Conservation (phyloP, 768 basidiomycete genomes). For the Macrolepiota dolichaula region DNA sequence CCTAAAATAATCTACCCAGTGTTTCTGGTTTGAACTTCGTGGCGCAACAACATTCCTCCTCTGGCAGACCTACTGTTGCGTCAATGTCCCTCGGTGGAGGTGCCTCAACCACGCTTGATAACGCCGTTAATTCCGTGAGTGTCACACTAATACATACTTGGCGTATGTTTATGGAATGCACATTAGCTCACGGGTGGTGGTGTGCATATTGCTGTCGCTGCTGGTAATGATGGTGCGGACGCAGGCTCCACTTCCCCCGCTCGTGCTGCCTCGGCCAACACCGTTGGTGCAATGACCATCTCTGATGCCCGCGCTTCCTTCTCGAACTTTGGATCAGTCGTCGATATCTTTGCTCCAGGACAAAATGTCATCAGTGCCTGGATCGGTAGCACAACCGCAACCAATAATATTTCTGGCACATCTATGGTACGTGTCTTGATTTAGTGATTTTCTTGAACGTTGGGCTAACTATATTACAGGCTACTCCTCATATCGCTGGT, state of each 20-base stretch:
- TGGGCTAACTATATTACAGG: slow-evolving; percentile 16
- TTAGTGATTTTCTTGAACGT: background rate
- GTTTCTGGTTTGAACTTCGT: slow-evolving; percentile 33
- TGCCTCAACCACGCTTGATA: slow-evolving; percentile 24
- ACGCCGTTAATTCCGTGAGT: slow-evolving; percentile 25
- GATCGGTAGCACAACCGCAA: slow-evolving; percentile 23
- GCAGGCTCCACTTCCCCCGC: slow-evolving; percentile 32
- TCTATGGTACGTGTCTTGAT: slow-evolving; percentile 21
- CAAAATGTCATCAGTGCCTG: slow-evolving; percentile 27
- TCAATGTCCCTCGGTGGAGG: slow-evolving; percentile 34
- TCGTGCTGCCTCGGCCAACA: slow-evolving; percentile 29
- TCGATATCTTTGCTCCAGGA: slow-evolving; percentile 41
- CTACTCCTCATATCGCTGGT: slow-evolving; percentile 38
- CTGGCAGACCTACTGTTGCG: slow-evolving; percentile 28
- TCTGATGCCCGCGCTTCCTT: slow-evolving; percentile 28
- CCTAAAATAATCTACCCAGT: slow-evolving; percentile 8
- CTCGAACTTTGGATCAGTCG: slow-evolving; percentile 40
- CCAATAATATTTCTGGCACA: slow-evolving; percentile 21
- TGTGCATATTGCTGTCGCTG: slow-evolving; percentile 30
- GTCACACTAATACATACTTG: background rate
- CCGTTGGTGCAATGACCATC: slow-evolving; percentile 37
- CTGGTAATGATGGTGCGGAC: slow-evolving; percentile 31
- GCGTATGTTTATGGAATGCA: background rate
- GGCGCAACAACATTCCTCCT: slow-evolving; percentile 12
- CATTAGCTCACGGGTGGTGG: slow-evolving; percentile 26